These are phyloP conservation scores for Jaltomata sinuosa DNA, from an alignment of 257 asterid species.

Conservation along the genomic window DNA sequence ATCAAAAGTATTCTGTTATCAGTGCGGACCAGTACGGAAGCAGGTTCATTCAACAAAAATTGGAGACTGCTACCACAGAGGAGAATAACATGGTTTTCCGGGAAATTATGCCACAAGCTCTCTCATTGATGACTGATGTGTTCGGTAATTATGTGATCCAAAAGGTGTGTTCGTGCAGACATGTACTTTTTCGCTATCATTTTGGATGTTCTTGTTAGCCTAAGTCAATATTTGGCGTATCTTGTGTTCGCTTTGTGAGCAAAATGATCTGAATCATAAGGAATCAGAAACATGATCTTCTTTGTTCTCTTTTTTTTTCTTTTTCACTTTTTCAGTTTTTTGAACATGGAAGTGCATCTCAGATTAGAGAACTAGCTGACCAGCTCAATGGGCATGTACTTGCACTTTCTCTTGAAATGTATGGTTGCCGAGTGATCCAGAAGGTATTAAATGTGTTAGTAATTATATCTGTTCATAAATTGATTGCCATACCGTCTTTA, in stretches of 20 bases:
- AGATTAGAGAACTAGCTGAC: slow-evolving; percentile 58
- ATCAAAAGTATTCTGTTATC: not conserved
- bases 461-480: not conserved
- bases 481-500: not conserved
- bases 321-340: slow-evolving; percentile 40
- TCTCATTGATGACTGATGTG: slow-evolving; percentile 70
- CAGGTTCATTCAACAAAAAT: slow-evolving; percentile 80
- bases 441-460: slow-evolving; percentile 35
- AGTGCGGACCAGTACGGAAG: slow-evolving; percentile 83
- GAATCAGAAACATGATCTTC: not conserved
- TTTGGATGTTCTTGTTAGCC: not conserved
- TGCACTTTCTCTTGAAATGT: slow-evolving; percentile 74
- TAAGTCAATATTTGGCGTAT: not conserved
- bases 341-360: slow-evolving; percentile 62
- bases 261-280: not conserved
- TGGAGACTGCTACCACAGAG: slow-evolving; percentile 51
- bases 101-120: slow-evolving; percentile 68
- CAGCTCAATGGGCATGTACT: slow-evolving; percentile 61
- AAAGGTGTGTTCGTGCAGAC: slow-evolving; percentile 55
- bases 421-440: slow-evolving; percentile 82
- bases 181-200: not conserved
- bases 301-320: not conserved
- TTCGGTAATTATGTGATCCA: slow-evolving; percentile 83
- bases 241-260: not conserved
- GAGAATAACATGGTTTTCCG: slow-evolving; percentile 73